These are phyloP conservation scores for Casuarina cunninghamiana DNA, from an alignment of 306 rosid species.

Conservation along the genomic window DNA sequence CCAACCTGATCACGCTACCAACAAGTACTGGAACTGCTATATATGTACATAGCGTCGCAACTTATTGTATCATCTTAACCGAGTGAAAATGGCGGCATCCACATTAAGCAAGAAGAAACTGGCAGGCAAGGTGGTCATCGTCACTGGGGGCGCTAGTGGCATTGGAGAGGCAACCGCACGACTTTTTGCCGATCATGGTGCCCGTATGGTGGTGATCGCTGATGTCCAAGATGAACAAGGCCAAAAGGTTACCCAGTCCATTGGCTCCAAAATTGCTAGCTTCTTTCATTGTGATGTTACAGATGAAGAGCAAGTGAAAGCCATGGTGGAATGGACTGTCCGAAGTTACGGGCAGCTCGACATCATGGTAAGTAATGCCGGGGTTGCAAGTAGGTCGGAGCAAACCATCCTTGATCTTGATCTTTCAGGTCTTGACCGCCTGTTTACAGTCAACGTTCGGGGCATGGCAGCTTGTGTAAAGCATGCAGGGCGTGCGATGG, in stretches of 20 bases:
- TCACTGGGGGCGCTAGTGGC: conserved; percentile 51
- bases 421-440: conserved; percentile 27
- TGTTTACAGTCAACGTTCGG: conserved; percentile 26
- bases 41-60: not conserved
- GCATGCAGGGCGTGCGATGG: conserved; percentile 57
- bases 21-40: too few species aligned
- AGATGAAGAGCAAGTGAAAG: conserved; percentile 49
- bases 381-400: conserved; percentile 15
- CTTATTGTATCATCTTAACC: not conserved
- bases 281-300: conserved; percentile 56
- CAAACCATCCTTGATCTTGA: conserved; percentile 32
- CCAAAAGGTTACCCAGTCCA: conserved; percentile 37
- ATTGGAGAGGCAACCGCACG: too few species aligned
- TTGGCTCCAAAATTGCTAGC: conserved; percentile 34
- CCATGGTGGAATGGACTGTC: conserved; percentile 38
- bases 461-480: conserved; percentile 51
- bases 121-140: conserved; percentile 48
- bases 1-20: too few species aligned
- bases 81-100: conserved; percentile 16
- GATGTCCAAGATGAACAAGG: conserved; percentile 55
- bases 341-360: conserved; percentile 38
- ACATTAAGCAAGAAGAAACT: conserved; percentile 7
- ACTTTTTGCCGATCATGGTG: conserved; percentile 36
- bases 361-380: conserved; percentile 64
- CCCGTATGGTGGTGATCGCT: conserved; percentile 46